phyloP scores from a whole-genome alignment of 495 filamentous ascomycete species.

The Penicillium cataractarum region DNA sequence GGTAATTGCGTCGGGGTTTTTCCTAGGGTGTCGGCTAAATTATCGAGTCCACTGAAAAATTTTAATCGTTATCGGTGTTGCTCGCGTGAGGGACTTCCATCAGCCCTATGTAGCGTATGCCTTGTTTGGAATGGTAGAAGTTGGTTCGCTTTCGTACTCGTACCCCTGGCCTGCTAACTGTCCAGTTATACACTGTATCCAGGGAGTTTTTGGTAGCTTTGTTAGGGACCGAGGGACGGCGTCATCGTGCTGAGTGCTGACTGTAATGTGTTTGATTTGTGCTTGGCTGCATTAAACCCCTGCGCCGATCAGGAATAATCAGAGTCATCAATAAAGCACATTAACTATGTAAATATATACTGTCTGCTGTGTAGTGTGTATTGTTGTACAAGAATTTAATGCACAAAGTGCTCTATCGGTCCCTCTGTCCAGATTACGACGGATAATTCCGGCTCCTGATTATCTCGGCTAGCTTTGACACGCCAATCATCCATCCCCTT shows the following conservation, averaged over 20 bases:
- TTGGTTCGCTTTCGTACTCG: background rate
- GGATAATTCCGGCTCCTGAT: background rate
- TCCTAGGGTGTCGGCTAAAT: constrained; percentile 1
- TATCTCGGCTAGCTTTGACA: background rate
- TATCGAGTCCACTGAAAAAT: background rate
- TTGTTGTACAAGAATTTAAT: background rate
- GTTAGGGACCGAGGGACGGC: too few relatives aligned
- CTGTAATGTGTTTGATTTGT: background rate
- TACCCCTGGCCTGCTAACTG: background rate
- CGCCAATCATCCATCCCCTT: background rate
- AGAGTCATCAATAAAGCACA: background rate
- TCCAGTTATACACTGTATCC: background rate
- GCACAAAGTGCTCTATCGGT: background rate
- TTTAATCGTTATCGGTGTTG: background rate
- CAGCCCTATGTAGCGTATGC: background rate
- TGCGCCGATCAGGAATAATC: constrained; percentile 2
- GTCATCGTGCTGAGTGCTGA: too few relatives aligned
- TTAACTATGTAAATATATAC: too few relatives aligned
- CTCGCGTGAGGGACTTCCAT: background rate
- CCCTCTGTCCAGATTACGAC: background rate
- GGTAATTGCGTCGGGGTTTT: background rate
- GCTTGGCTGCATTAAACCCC: background rate
- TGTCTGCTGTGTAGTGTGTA: too few relatives aligned
- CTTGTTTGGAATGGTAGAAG: background rate
- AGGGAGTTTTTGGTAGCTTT: background rate